Evolutionary conservation across 2,329 filamentous ascomycete species (phyloP).

Genomic region (Truncatella angustata): DNA sequence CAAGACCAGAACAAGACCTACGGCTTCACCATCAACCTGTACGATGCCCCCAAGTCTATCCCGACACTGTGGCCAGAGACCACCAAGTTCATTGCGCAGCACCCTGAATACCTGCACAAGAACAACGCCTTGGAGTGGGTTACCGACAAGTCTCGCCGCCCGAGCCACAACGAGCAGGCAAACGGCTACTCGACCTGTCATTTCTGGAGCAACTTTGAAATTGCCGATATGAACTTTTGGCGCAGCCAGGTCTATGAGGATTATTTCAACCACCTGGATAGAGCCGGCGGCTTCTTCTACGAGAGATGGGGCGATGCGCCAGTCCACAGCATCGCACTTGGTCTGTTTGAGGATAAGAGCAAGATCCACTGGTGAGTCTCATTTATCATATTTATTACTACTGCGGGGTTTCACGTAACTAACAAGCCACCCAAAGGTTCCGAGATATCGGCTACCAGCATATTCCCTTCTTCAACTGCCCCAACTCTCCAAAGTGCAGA

Average conservation of each 20-base stretch:
- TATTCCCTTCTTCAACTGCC: constrained; percentile 98
- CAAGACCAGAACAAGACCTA: constrained; percentile 98
- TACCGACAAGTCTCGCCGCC: constrained; percentile 72
- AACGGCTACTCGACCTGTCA: constrained; percentile 97
- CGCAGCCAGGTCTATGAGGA: constrained; percentile 86
- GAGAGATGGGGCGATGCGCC: constrained; percentile 98
- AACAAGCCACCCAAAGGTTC: constrained; percentile 65
- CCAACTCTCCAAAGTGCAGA: constrained; percentile 90
- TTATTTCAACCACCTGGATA: constrained; percentile 93
- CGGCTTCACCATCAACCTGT: constrained; percentile 96
- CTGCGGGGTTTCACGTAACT: neutral
- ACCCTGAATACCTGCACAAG: constrained; percentile 75
- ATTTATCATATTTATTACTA: too few species aligned
- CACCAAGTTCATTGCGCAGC: constrained; percentile 80
- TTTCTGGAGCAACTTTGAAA: constrained; percentile 99
- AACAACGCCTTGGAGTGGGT: constrained; percentile 90
- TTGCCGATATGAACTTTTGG: constrained; percentile 92
- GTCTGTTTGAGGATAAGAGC: constrained; percentile 84
- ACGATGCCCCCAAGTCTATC: constrained; percentile 85
- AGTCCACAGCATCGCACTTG: constrained; percentile 90
- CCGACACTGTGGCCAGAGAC: constrained; percentile 95
- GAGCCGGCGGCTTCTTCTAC: constrained; percentile 96
- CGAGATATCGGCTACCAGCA: constrained; percentile 98
- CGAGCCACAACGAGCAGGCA: constrained; percentile 75
- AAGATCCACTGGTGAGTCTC: constrained; percentile 84